Percentiles rank a stretch among this genome's conserved stretches.
Evolutionary conservation across 768 basidiomycete genomes (phyloP).

Genomic region (Mrakia frigida): DNA sequence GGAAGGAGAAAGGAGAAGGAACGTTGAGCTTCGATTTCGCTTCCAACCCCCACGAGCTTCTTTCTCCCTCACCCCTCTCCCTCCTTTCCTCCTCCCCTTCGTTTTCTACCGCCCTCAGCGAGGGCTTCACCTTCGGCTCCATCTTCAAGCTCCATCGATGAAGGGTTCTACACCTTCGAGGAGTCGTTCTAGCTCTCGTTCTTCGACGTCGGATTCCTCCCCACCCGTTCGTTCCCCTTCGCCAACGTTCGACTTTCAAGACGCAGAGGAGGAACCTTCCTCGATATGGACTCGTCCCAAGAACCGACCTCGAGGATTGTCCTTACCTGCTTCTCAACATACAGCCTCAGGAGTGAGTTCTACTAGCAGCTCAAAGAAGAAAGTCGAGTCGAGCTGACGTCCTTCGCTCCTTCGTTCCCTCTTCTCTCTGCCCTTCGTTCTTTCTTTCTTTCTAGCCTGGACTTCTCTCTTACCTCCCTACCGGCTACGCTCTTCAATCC

Average conservation of each 20-base stretch:
- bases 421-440: too few species aligned
- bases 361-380: not conserved
- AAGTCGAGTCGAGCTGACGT: not conserved
- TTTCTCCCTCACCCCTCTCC: not conserved
- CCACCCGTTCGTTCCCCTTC: not conserved
- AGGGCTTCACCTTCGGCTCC: not conserved
- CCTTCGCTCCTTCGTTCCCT: not conserved
- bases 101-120: not conserved
- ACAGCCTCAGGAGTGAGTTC: not conserved
- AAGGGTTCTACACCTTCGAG: not conserved
- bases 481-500: slow-evolving; percentile 23
- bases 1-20: not conserved
- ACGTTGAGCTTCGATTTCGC: not conserved
- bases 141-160: not conserved
- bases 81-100: not conserved
- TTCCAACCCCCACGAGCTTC: not conserved
- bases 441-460: not conserved
- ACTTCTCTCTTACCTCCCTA: slow-evolving; percentile 25
- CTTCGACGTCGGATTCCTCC: not conserved
- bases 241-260: not conserved
- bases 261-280: not conserved
- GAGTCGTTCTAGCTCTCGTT: not conserved
- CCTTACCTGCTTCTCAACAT: not conserved
- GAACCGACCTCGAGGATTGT: slow-evolving; percentile 8
- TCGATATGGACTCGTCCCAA: not conserved